Evolutionary conservation across 148 eudicot genomes (phyloP), one percentile per base, ranked within the genome.

Genomic region (Agrostemma githago): DNA sequence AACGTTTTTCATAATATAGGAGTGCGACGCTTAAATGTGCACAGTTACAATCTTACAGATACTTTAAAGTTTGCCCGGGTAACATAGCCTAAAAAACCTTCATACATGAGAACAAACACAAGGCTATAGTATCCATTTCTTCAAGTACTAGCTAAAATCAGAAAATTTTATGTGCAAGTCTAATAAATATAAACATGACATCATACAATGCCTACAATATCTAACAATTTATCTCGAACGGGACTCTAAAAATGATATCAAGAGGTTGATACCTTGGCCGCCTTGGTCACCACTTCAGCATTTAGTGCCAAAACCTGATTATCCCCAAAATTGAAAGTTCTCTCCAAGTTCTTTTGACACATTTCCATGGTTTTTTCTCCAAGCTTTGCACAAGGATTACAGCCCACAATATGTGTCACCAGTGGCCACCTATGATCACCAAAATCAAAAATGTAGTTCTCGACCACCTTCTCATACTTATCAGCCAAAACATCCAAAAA

Each of bases 401-500:
- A 88, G 17, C 90, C 90, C 76, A 85, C 90, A 73, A 88, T 85
- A 76, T 88, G 90, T 34, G 90, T 85, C 20, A 88, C 90, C 34
- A 88, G 68, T 3, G 90, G 90, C 88, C 90, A 88, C 51, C 87
- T 68, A 62, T 83, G 84, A 82, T 88, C 88, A 58, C 90, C 87
- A 14, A 83, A 74, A 10, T 87, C 90, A 1, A 86, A 85, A 62
- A 74, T 81, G 48, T 75, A 74, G 38, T 77, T 74, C 82, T 82
- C 76, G 6, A 85, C 76, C 84, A 82, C 80, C 66, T 88, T 83
- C 76, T 85, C 88, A 41, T 87, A 87, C 10, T 57, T 62, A 79
- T 87, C 88, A 26, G 83, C 90, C 74, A 83, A 79, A 73, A 87
- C 82, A 20, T 84, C 85, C 86, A 85, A 87, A 72, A 79, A 87